phyloP scores from a whole-genome alignment of 2,329 filamentous ascomycete species.

The Colletotrichum costaricense region DNA sequence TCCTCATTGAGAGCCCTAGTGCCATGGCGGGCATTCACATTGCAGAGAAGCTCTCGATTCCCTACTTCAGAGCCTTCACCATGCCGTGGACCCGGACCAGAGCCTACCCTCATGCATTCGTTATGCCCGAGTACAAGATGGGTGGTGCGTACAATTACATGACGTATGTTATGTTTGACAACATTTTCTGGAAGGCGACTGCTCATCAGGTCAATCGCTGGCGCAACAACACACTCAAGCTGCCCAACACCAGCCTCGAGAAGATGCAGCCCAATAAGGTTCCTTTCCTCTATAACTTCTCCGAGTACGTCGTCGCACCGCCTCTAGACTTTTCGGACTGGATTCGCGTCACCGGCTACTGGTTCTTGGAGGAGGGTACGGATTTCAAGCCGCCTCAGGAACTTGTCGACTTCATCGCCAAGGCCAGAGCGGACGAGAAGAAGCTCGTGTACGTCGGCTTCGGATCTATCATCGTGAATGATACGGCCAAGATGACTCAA shows the following conservation, averaged over 20 bases:
- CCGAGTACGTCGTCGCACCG: conserved; percentile 90
- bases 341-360: conserved; percentile 97
- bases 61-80: conserved; percentile 96
- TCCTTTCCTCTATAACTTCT: conserved; percentile 99
- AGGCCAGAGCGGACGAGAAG: conserved; percentile 83
- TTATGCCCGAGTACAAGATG: conserved; percentile 92
- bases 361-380: conserved; percentile 87
- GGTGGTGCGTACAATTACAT: conserved; percentile 95
- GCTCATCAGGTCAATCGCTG: conserved; percentile 92
- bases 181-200: conserved; percentile 95
- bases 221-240: conserved; percentile 82
- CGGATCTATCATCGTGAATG: conserved; percentile 92
- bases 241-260: conserved; percentile 85
- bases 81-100: conserved; percentile 99
- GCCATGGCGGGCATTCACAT: conserved; percentile 99
- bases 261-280: conserved; percentile 97
- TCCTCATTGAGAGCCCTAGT: conserved; percentile 94
- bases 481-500: conserved; percentile 87
- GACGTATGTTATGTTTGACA: conserved; percentile 96
- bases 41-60: conserved; percentile 90
- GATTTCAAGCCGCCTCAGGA: conserved; percentile 80
- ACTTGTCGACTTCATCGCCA: conserved; percentile 83
- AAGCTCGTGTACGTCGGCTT: conserved; percentile 98
- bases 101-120: conserved; percentile 96
- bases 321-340: conserved; percentile 97